A percentile compares a stretch with the other conserved stretches of the same genome.
These are phyloP conservation scores for Litsea cubeba DNA, from an alignment of 164 flowering plant genomes.

Conservation along the genomic window DNA sequence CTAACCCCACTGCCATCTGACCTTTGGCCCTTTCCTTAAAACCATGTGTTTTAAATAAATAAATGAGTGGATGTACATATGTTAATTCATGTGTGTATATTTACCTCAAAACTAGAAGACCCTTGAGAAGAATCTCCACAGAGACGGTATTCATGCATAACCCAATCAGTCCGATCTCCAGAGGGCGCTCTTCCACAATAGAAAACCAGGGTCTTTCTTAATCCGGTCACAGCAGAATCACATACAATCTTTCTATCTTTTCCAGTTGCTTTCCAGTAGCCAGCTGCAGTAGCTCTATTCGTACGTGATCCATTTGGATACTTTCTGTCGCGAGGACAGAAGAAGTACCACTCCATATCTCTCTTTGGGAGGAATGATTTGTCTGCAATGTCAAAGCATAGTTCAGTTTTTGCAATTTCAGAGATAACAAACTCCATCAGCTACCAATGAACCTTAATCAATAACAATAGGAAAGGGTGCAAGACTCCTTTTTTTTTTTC, in stretches of 20 bases:
- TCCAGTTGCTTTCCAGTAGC: constrained; percentile 99
- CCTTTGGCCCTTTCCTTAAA: not conserved
- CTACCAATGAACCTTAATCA: not conserved
- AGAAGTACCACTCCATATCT: constrained; percentile 96
- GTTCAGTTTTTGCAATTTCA: not conserved
- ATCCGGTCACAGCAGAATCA: constrained; percentile 50
- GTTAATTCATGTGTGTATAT: not conserved
- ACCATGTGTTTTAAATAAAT: no score
- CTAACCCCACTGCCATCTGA: not conserved
- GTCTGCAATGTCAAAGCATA: constrained; percentile 37
- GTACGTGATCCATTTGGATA: constrained; percentile 89
- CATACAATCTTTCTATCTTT: constrained; percentile 74
- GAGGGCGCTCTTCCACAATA: constrained; percentile 82
- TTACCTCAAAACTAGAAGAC: constrained; percentile 45
- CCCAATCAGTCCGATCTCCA: constrained; percentile 85
- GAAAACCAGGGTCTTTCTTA: constrained; percentile 81
- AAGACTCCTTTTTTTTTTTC: no score
- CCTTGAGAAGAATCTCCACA: constrained; percentile 58
- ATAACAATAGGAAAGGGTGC: no score
- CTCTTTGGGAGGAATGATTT: constrained; percentile 80
- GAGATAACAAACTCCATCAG: not conserved
- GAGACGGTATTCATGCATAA: constrained; percentile 94
- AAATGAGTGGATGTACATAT: not conserved
- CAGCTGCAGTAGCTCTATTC: constrained; percentile 86
- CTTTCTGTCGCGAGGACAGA: constrained; percentile 81